Evolutionary conservation across 768 basidiomycete genomes (phyloP), one percentile per base, ranked within the genome.

Genomic region (Pisolithus tinctorius): DNA sequence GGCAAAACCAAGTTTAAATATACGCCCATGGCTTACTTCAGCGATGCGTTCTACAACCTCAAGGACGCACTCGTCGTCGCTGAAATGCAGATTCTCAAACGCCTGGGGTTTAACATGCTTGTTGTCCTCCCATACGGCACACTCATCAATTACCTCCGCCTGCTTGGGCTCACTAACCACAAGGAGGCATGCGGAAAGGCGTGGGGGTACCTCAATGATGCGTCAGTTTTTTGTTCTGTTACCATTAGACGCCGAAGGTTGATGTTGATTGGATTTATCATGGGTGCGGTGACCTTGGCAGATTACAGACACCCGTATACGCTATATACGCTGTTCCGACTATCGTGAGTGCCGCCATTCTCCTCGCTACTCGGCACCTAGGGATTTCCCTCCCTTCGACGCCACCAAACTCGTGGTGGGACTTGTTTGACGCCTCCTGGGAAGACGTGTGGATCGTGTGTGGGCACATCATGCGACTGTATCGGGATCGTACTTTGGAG

Each of bases 81-180:
- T 2, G 96, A 99, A 69, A 98, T 98, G 92, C 96, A 99, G 65
- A 80, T 98, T 20, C 76, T 99, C 57, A 99, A 99, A 69, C 79
- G 95, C 23, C 78, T 99, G 10, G 95, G 91, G 1, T 99, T 98
- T 72, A 89, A 97, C 61, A 90, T 95, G 38, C 86, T 90, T 59
- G 89, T 95, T 42, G 88, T 91, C 10, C 74, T 97, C 30, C 93
- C 95, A 3, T 98, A 98, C 58, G 92, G 88, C 31, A 93, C 92
- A 6, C 78, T 97, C 50, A 86, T 98, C 59, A 97, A 96, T 70
- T 98, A 99, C 68, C 74, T 96, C 64, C 78, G 89, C 53, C 80
- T 97, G 20, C 78, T 99, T 17, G 92, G 90, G n/a, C 73, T 99
- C 54, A 85, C 85, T 13, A 76, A 81, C 52, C 80, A 82, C 52